phyloP scores from a whole-genome alignment of 1,139 yeast species.

The Saccharomyces pastorianus region DNA sequence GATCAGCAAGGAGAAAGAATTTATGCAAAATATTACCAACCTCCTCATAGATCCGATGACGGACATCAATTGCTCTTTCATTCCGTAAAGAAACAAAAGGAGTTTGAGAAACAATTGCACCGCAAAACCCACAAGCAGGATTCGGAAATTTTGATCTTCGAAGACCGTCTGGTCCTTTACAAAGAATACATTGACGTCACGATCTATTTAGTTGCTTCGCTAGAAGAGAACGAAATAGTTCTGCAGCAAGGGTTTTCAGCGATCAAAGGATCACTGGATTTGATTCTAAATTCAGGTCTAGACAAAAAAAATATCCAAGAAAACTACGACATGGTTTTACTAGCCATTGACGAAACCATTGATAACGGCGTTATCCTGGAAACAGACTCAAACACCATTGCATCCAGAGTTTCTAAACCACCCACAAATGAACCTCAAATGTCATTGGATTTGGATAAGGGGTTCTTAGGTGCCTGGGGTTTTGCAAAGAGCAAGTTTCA shows the following conservation, averaged over 20 bases:
- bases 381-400: conserved; percentile 79
- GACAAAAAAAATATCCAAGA: conserved; percentile 76
- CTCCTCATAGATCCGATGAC: conserved; percentile 35
- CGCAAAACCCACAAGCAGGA: conserved; percentile 70
- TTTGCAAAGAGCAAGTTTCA: conserved; percentile 82
- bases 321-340: conserved; percentile 74
- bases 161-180: conserved; percentile 70
- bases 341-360: conserved; percentile 84
- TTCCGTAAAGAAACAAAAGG: conserved; percentile 54
- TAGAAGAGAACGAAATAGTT: conserved; percentile 81
- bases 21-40: conserved; percentile 74
- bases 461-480: conserved; percentile 78
- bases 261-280: conserved; percentile 70
- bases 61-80: conserved; percentile 30
- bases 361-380: conserved; percentile 91
- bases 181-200: conserved; percentile 73
- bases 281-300: conserved; percentile 63
- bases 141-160: conserved; percentile 73
- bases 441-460: conserved; percentile 79
- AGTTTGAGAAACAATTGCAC: conserved; percentile 68
- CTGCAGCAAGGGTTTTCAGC: conserved; percentile 72
- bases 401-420: conserved; percentile 79
- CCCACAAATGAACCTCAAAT: conserved; percentile 61
- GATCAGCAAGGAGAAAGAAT: conserved; percentile 78
- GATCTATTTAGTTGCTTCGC: conserved; percentile 57